phyloP scores from a whole-genome alignment of 2,329 filamentous ascomycete genomes.

The Pseudogymnoascus sp. region DNA sequence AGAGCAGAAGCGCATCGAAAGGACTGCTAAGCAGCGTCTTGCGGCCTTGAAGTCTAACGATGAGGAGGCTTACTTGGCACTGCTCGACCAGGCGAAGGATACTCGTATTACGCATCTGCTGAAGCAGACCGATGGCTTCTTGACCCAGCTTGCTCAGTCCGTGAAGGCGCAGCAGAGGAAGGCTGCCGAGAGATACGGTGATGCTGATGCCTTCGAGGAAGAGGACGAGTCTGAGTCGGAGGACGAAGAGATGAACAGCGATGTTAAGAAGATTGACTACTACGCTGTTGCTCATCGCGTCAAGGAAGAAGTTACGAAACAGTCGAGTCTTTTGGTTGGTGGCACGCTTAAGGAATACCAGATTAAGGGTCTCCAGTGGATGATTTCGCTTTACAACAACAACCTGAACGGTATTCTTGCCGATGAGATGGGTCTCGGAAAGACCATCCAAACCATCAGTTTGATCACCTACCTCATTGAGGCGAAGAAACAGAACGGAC shows the following conservation, averaged over 20 bases:
- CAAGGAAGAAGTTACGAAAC: constrained; percentile 80
- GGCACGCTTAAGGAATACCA: constrained; percentile 96
- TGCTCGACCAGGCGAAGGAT: constrained; percentile 97
- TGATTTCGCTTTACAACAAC: constrained; percentile 99
- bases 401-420: constrained; percentile 98
- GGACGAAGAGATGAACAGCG: constrained; percentile 59
- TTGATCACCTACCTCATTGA: constrained; percentile 96
- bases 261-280: constrained; percentile 86
- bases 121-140: constrained; percentile 93
- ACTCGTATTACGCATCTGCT: constrained; percentile 97
- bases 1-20: constrained; percentile 95
- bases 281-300: constrained; percentile 95
- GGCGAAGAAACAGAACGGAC: constrained; percentile 82
- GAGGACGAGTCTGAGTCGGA: constrained; percentile 60
- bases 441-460: constrained; percentile 98
- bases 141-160: constrained; percentile 88
- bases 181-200: constrained; percentile 69
- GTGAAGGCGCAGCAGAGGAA: constrained; percentile 90
- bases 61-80: constrained; percentile 95
- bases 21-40: constrained; percentile 98
- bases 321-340: constrained; percentile 81
- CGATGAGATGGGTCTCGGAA: constrained; percentile 99
- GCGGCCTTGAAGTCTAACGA: constrained; percentile 98
- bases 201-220: constrained; percentile 37
- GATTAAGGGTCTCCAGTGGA: constrained; percentile 97